Base-by-base conservation (phyloP, 106 monocot genomes). In the Allium sativum region DNA sequence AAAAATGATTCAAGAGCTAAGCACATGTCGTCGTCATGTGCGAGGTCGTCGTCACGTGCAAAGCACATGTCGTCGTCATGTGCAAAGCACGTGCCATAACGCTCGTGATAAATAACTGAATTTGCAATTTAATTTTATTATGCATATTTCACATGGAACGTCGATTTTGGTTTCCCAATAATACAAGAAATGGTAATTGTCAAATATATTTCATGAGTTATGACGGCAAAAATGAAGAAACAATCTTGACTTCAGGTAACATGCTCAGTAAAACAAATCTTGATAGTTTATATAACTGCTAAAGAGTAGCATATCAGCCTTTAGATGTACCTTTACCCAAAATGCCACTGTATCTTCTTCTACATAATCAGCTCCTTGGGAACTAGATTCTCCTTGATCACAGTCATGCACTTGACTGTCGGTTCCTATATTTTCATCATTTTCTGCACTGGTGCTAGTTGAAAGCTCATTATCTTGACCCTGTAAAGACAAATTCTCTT, bases 251-350 rank as follows among this genome's bases (percentile, higher is more conserved):
- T 21, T 56, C 55, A 7, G 22, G 22, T 4, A 8, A 20, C 22
- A 20, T 50, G 2, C 6, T 48, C 6, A 50, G 48, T 31, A 31
- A 31, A 50, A 50, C 15, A 1, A 11, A 50, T 50, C 48, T 12
- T 50, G 48, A 50, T 50, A 18, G 10, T 6, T 22, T 7, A 50
- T 18, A 62, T 62, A 62, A 62, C 13, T 20, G 17, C 47, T 15
- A 1, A 48, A 52, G 18, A 40, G 51, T 7, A 51, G 52, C 31
- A 21, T 48, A 48, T 65, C 51, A n/a, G 31, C 12, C 12, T 18
- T 20, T 65, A 65, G 17, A 31, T 55, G 55, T 82, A 91, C 90
- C 86, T 91, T 91, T 53, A 91, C 83, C 90, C 90, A 91, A 50
- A 91, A 66, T 44, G 90, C 80, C 31, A 80, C 66, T 46, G 84